Evolutionary conservation across 2,329 filamentous ascomycete genomes (phyloP).

Genomic region (Exophiala alcalophila): DNA sequence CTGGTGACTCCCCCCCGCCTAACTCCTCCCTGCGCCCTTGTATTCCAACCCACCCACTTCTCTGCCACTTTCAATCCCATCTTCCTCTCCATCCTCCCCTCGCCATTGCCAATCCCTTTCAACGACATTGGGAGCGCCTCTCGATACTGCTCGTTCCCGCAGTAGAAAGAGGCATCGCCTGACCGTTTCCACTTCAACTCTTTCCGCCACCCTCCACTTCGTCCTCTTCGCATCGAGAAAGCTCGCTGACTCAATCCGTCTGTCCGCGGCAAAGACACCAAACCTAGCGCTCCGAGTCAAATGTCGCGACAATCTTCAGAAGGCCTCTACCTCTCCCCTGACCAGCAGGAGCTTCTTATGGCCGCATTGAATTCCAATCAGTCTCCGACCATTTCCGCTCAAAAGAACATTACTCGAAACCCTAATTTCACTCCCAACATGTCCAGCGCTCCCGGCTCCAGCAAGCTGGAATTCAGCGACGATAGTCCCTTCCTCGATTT

Average conservation of each 20-base stretch:
- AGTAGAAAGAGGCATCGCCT: constrained; percentile 12
- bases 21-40: constrained; percentile 2
- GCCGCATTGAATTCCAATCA: constrained; percentile 72
- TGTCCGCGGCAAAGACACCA: no score
- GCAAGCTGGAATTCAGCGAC: constrained; percentile 55
- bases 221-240: not conserved
- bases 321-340: constrained; percentile 66
- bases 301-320: constrained; percentile 21
- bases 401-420: constrained; percentile 15
- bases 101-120: constrained; percentile 4
- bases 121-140: constrained; percentile 7
- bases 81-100: constrained; percentile 4
- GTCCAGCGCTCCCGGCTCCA: constrained; percentile 42
- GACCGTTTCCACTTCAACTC: not conserved
- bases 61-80: constrained; percentile 4
- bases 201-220: constrained; percentile 3
- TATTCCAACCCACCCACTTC: constrained; percentile 7
- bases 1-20: constrained; percentile 8
- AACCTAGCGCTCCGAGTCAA: constrained; percentile 1
- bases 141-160: constrained; percentile 15
- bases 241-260: no score
- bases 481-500: constrained; percentile 84
- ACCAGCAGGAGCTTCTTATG: constrained; percentile 73
- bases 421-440: constrained; percentile 46
- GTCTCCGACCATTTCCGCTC: constrained; percentile 24